Base-by-base conservation (phyloP, 768 basidiomycete species). In the Kwoniella mangroviensis region DNA sequence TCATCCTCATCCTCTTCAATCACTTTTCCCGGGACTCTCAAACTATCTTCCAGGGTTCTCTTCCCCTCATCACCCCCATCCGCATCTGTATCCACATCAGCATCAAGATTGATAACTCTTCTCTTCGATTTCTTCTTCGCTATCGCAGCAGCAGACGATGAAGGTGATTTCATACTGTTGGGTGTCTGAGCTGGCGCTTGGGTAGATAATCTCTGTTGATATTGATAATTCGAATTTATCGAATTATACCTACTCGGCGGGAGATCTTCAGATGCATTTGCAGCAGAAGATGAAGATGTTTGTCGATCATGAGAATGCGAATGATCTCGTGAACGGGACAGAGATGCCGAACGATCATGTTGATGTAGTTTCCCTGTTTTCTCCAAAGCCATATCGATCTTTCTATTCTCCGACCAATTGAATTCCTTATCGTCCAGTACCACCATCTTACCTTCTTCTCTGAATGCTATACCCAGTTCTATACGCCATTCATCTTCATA, bases 391-490 rank as follows among this genome's bases (percentile, higher is more conserved):
- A 26, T 59, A 5, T 78, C 76, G 41, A 82, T 80, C 56, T 60
- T 67, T 26, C 80, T 54, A 34, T 68, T 68, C 58, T 84, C 83
- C 12, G 54, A 58, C 82, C 82, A 84, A 4, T 63, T 76, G 21
- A 74, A 77, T 3, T 71, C 68, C 21, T 69, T 73, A 58, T 92
- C 93, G 77, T 98, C 94, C 43, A 98, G 82, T n/a, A 85, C 83
- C 24, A 96, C 86, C 10, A 84, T 84, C 4, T 72, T 92, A n/a
- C 90, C 89, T 84, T 97, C 95, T 75, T 89, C 89, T 84, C 87
- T 89, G 81, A 98, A 98, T 77, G 88, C 88, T 68, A 90, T 88
- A 78, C 95, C 95, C 81, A 94, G 92, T 24, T 88, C 85, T 42
- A 91, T 81, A 19, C 94, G 87, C 82, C 92, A 93, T 51, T 87